phyloP scores from a whole-genome alignment of 139 green algal genomes.

The Chlamydomonas sphaeroides region DNA sequence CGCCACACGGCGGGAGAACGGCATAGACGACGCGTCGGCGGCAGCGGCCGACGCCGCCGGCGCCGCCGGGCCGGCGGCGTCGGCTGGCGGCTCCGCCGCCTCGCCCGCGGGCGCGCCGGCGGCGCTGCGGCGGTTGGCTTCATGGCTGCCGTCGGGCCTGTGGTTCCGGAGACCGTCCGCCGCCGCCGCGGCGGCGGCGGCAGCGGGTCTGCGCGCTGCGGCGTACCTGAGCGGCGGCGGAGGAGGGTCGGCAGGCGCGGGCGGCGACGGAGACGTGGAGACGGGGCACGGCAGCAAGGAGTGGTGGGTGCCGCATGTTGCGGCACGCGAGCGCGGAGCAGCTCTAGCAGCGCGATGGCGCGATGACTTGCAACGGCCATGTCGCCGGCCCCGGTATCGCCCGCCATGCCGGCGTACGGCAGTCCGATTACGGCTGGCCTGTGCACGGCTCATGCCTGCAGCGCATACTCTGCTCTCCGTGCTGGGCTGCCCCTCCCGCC shows the following conservation, averaged over 20 bases:
- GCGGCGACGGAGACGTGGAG: slow-evolving; percentile 44
- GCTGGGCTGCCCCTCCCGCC: no score
- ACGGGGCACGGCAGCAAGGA: slow-evolving; percentile 64
- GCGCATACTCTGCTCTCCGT: no score
- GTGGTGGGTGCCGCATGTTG: no score
- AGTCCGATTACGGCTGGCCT: no score
- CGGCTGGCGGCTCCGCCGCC: not conserved
- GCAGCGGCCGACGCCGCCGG: not conserved
- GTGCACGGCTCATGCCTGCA: no score
- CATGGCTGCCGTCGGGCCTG: slow-evolving; percentile 4
- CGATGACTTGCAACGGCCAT: no score
- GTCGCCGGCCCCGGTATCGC: no score
- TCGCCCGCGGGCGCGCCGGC: not conserved
- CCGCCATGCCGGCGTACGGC: no score
- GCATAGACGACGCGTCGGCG: not conserved
- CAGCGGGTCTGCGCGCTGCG: not conserved
- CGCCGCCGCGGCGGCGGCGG: not conserved
- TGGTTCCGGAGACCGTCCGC: not conserved
- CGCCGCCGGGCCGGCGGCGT: no score
- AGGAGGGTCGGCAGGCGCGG: not conserved
- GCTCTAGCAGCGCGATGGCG: no score
- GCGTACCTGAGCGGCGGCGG: not conserved
- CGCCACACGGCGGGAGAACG: slow-evolving; percentile 8
- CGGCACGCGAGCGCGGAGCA: no score
- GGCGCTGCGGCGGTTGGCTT: not conserved